Evolutionary conservation across 2,329 filamentous ascomycete species (phyloP), one percentile per base, ranked within the genome.

Genomic region (Ophiostoma ips): DNA sequence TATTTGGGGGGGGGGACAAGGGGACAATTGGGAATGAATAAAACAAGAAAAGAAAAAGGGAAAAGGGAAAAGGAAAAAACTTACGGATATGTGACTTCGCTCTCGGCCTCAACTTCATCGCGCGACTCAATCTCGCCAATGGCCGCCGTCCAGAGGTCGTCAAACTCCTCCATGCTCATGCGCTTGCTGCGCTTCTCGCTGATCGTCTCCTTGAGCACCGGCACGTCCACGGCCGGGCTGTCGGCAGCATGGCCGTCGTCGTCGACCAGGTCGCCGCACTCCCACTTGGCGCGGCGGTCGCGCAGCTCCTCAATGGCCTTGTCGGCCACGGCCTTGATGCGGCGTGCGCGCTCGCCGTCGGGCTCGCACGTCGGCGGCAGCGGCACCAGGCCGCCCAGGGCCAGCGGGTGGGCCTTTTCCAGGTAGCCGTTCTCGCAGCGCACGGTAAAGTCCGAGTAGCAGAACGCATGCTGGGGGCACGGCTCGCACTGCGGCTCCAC

Each of bases 291-390:
- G 52, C 87, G 81, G 37, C 86, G 81, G 57, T 94, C 80, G 49
- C 92, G 78, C 46, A 98, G 75, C 58, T 89, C 83, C 59, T 95
- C 87, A 4, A 96, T 76, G 2, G 86, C 88, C 63, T 83, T 84
- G 62, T 96, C 83, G 8, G 89, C 87, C 15, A 98, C 87, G 18
- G 83, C 79, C 60, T 90, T 87, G 46, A 96, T 84, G 16, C 85
- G 83, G 36, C 87, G 80, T 8, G 84, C 87, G 64, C 95, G 95
- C 60, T 94, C 87, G 53, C 88, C 88, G 64, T 98, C 94, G 0
- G 92, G 85, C 66, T 95, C 90, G 64, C 92, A 98, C 5, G 87
- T 89, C 1, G 94, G 90, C 6, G 89, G 81, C 9, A 98, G 69
- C 8, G 92, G 92, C 5, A 96, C 61, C 3, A 94, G 61, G 0